Percentiles rank a stretch among this genome's conserved stretches.
These are phyloP conservation scores for Ogataea corticis DNA, from an alignment of 805 yeast species.

Conservation along the genomic window DNA sequence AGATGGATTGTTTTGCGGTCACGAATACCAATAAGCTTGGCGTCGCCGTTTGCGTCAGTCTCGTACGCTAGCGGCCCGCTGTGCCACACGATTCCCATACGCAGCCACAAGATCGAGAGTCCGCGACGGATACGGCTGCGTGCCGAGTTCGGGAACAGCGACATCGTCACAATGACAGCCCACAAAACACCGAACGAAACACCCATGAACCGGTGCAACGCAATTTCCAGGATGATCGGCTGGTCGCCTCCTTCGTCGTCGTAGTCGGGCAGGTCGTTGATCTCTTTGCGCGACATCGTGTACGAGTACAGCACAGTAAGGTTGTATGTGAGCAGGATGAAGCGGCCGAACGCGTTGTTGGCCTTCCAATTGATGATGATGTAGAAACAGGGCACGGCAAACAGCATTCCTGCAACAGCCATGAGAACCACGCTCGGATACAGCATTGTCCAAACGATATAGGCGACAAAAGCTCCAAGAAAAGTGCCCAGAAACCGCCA, in stretches of 20 bases:
- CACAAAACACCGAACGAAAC: constrained; percentile 73
- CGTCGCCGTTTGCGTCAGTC: constrained; percentile 29
- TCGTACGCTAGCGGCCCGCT: constrained; percentile 62
- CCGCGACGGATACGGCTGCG: constrained; percentile 65
- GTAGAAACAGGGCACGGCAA: constrained; percentile 49
- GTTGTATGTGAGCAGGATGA: constrained; percentile 73
- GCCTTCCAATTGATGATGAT: constrained; percentile 69
- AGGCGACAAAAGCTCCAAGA: constrained; percentile 67
- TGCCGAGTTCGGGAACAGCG: constrained; percentile 75
- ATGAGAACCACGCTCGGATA: constrained; percentile 56
- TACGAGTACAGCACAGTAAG: constrained; percentile 76
- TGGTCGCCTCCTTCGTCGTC: constrained; percentile 68
- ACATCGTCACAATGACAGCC: constrained; percentile 70
- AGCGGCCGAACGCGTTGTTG: constrained; percentile 65
- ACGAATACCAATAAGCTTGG: constrained; percentile 42
- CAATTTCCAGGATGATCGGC: constrained; percentile 72
- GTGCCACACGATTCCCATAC: constrained; percentile 81
- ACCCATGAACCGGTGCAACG: constrained; percentile 72
- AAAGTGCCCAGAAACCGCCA: constrained; percentile 77
- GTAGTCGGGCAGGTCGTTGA: constrained; percentile 44
- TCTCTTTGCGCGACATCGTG: constrained; percentile 59
- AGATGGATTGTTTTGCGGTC: constrained; percentile 46
- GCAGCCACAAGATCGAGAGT: constrained; percentile 68
- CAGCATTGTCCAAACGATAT: constrained; percentile 55
- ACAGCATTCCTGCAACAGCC: constrained; percentile 47